phyloP scores from a whole-genome alignment of 495 filamentous ascomycete species.

The Podospora bellae-mahoneyi region DNA sequence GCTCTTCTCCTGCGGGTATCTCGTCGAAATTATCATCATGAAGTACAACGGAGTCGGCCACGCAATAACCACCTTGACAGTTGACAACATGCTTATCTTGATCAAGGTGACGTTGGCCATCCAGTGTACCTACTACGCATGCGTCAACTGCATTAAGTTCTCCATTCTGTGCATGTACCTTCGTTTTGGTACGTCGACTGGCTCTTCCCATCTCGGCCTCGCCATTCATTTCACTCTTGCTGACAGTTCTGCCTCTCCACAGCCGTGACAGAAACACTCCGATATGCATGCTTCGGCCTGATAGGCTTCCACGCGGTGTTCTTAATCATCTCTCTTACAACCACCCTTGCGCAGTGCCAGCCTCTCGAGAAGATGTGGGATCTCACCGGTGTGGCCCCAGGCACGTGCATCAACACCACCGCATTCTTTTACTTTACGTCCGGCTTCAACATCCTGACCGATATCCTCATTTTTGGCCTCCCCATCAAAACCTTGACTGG shows the following conservation, averaged over 20 bases:
- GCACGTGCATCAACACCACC: conserved; percentile 47
- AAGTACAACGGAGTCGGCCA: conserved; percentile 1
- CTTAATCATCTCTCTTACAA: conserved; percentile 35
- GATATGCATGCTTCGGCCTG: conserved; percentile 31
- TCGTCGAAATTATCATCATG: not conserved
- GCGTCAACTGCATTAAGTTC: conserved; percentile 6
- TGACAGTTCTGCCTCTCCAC: not conserved
- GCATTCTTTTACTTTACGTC: conserved; percentile 53
- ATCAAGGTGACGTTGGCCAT: conserved; percentile 5
- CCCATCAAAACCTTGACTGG: conserved; percentile 47
- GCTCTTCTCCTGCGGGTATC: not conserved
- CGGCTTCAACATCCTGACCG: conserved; percentile 49
- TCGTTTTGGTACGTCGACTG: not conserved
- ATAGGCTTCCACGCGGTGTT: conserved; percentile 41
- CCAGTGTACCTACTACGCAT: conserved; percentile 10
- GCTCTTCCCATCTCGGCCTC: not conserved
- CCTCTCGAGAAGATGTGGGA: conserved; percentile 49
- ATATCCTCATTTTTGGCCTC: conserved; percentile 50
- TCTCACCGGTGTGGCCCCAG: conserved; percentile 31
- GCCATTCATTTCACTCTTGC: not conserved
- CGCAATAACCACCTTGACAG: not conserved
- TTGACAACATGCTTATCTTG: conserved; percentile 4
- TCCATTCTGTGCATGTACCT: conserved; percentile 10
- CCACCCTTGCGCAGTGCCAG: conserved; percentile 43
- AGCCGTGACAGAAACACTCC: conserved; percentile 34